Evolutionary conservation across 208 protist genomes (phyloP), one percentile per base, ranked within the genome.

Genomic region (Angomonas desouzai): DNA sequence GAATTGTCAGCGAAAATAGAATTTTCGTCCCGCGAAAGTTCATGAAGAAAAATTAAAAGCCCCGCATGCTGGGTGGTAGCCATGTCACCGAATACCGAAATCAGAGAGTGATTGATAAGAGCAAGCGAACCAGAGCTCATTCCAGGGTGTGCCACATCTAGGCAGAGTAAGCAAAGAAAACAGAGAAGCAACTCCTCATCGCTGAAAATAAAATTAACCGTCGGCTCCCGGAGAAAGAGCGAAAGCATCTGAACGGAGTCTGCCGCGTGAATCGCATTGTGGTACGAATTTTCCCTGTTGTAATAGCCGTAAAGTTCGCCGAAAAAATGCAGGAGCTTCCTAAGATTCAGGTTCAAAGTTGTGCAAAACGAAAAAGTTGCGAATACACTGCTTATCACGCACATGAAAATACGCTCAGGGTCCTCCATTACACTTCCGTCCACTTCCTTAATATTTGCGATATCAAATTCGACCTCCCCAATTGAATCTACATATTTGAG

Each of bases 161-260:
- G 30, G 22, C 68, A 67, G 18, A 96, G 72, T 11, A 82, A 79
- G 3, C 85, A 70, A 13, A 97, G 64, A 55, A 97, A 76, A 28
- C 68, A 73, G 11, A 85, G 64, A n/a, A 96, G 71, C 20, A 94
- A 76, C 30, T 97, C 90, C 32, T 96, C 79, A 32, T 94, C 82
- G 0, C 83, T 86, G 56, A 93, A 96, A 25, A 93, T 64, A 34
- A 83, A 77, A 43, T 81, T 85, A 30, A 87, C 71, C 28, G 76
- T 72, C 10, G 81, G 79, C 30, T 91, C 83, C 9, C 87, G 61
- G 25, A 96, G 79, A 36, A 93, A 91, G 6, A 94, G 66, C 9
- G 77, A 93, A 29, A 89, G 55, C 79, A 91, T 93, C 68, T 96
- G 91, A 45, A 91, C 55, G 22, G 85, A 81, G 62, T 96, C 91